A percentile compares a stretch with the other conserved stretches of the same genome.
These are phyloP conservation scores for Aspergillus neotritici DNA, from an alignment of 2,329 filamentous ascomycete genomes.

Conservation along the genomic window DNA sequence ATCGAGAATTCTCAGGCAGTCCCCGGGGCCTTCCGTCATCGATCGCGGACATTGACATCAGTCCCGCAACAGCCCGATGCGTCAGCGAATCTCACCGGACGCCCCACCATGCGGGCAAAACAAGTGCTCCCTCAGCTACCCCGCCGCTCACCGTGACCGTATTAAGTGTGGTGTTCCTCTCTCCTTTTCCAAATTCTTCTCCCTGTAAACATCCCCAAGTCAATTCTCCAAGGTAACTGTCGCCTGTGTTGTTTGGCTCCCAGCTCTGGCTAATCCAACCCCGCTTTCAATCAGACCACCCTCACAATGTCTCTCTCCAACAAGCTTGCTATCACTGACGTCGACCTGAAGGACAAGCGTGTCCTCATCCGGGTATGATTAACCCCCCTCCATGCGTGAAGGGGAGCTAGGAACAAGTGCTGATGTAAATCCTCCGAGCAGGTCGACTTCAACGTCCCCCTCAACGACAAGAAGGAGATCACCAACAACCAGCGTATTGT, in stretches of 20 bases:
- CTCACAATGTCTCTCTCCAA: conserved; percentile 85
- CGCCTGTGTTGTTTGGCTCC: too few relatives aligned
- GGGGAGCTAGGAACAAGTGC: not conserved
- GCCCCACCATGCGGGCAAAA: conserved; percentile 18
- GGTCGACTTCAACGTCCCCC: conserved; percentile 99
- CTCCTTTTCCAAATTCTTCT: conserved; percentile 7
- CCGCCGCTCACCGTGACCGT: conserved; percentile 22
- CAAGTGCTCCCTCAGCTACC: conserved; percentile 14
- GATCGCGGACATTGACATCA: conserved; percentile 31
- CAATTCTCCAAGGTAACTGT: too few relatives aligned
- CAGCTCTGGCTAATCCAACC: too few relatives aligned
- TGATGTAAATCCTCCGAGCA: conserved; percentile 35
- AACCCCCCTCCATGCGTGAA: not conserved
- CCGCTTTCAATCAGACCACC: conserved; percentile 12
- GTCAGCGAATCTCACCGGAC: conserved; percentile 25
- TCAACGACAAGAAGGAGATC: conserved; percentile 85
- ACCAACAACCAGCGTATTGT: conserved; percentile 99
- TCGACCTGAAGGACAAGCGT: conserved; percentile 96
- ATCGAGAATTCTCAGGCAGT: conserved; percentile 14
- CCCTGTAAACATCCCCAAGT: not conserved
- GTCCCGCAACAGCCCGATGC: conserved; percentile 39
- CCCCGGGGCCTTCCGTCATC: conserved; percentile 28
- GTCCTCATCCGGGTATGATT: conserved; percentile 93
- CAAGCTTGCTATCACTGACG: conserved; percentile 95
- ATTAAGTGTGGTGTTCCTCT: conserved; percentile 12